A percentile compares a stretch with the other conserved stretches of the same genome.
Evolutionary conservation across 2,329 filamentous ascomycete species (phyloP).

Genomic region (Tolypocladium tropicale): DNA sequence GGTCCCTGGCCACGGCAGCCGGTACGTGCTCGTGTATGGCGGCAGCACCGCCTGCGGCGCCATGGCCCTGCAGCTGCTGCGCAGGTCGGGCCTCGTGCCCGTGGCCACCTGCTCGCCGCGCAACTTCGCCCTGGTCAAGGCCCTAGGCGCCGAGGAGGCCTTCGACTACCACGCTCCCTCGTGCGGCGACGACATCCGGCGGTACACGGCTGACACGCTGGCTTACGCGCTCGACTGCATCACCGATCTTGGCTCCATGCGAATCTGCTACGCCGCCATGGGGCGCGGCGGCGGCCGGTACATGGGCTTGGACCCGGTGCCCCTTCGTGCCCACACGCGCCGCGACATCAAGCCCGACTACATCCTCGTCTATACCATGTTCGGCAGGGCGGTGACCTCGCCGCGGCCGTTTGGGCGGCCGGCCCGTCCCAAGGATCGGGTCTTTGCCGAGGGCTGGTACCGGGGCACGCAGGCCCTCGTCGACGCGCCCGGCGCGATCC

Average conservation of each 20-base stretch:
- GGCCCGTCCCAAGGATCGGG: neutral
- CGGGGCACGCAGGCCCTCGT: neutral
- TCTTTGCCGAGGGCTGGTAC: neutral
- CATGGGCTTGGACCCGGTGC: conserved; percentile 11
- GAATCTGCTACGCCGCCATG: conserved; percentile 8
- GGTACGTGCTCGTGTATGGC: neutral
- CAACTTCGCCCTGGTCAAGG: neutral
- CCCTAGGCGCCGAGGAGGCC: neutral
- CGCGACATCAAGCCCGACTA: conserved; percentile 10
- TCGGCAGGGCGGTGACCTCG: conserved; percentile 1
- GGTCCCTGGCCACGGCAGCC: neutral
- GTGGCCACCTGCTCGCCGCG: neutral
- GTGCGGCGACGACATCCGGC: neutral
- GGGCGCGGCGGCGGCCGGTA: conserved; percentile 7
- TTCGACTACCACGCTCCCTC: neutral
- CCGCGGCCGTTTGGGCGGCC: neutral
- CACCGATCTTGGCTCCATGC: conserved; percentile 3
- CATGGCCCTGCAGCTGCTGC: neutral
- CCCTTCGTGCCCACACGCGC: conserved; percentile 12
- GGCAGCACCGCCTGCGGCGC: neutral
- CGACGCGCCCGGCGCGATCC: neutral
- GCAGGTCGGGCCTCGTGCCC: neutral
- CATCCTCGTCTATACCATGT: conserved; percentile 10
- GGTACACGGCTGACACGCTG: neutral
- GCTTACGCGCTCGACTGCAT: neutral